Evolutionary conservation across 2,329 filamentous ascomycete species (phyloP), one percentile per base, ranked within the genome.

Genomic region (Tolypocladium cylindrosporum): DNA sequence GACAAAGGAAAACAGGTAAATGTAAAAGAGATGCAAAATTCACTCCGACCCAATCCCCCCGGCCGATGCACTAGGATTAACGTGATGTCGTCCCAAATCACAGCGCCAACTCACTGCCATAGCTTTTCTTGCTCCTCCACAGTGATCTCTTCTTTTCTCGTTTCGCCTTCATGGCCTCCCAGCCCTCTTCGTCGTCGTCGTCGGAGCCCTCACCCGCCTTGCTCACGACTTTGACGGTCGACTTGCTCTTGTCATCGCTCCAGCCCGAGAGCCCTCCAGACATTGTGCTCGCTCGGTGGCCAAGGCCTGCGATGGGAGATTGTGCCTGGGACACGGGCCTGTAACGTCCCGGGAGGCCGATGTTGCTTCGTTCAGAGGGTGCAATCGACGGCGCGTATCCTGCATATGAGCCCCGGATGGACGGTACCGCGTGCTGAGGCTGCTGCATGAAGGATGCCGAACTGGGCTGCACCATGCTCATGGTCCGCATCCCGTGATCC

Each of bases 351-450:
- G 94, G 91, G 56, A 96, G 81, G 19, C 94, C 94, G 61, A 97
- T 78, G 70, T 95, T 97, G 78, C 92, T 97, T 61, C 94, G 88
- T 75, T 97, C 94, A 6, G 91, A 96, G 1, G 94, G 94, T 2
- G 94, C 93, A 64, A 99, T 96, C 1, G 93, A 97, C 1, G 91
- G 86, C 1, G 91, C 83, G 72, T 97, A 97, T 10, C 84, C 85
- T 55, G 73, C 72, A 53, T 76, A 82, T 72, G 60, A 60, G 42
- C 66, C 68, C 21, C 55, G 62, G 56, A 57, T 64, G 63, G 51
- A 72, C 58, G 37, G 71, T 66, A 19, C 66, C 62, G 67, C 69
- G 52, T 71, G 70, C 16, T 66, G 67, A 37, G 73, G 68, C 34
- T 72, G 77, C 58, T 81, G 79, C 52, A 85, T 75, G 76, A 83